phyloP scores from a whole-genome alignment of 2,329 filamentous ascomycete species.

The Mycogone perniciosa region DNA sequence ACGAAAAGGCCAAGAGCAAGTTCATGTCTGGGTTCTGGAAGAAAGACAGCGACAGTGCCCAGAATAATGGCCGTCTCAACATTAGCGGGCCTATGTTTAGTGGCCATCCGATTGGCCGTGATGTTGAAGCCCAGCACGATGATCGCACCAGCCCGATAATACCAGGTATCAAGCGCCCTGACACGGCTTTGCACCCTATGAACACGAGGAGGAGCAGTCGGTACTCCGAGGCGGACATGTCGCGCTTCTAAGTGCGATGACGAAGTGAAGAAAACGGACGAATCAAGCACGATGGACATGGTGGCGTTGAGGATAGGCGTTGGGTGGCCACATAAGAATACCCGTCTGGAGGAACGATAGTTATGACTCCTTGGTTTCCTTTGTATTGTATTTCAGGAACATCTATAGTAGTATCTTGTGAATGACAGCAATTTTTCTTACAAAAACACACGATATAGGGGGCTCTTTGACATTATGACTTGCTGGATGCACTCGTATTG shows the following conservation, averaged over 20 bases:
- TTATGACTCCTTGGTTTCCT: background rate
- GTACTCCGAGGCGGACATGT: conserved; percentile 47
- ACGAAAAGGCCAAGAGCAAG: conserved; percentile 34
- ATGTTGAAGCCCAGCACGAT: conserved; percentile 21
- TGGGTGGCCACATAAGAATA: background rate
- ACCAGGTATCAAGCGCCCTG: conserved; percentile 48
- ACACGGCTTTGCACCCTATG: conserved; percentile 52
- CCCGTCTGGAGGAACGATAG: background rate
- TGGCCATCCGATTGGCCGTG: conserved; percentile 32
- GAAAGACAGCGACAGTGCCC: conserved; percentile 13
- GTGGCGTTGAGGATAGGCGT: background rate
- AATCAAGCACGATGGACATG: background rate
- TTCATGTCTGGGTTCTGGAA: conserved; percentile 31
- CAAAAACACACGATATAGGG: too few relatives aligned
- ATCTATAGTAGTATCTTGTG: too few relatives aligned
- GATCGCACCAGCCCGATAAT: conserved; percentile 48
- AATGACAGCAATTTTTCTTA: too few relatives aligned
- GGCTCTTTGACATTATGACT: too few relatives aligned
- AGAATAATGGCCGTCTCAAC: conserved; percentile 23
- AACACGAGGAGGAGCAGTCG: conserved; percentile 36
- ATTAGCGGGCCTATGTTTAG: conserved; percentile 28
- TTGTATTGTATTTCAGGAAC: background rate
- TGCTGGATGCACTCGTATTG: too few relatives aligned
- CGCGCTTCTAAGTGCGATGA: conserved; percentile 35
- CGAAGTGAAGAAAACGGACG: background rate